A percentile compares a stretch with the other conserved stretches of the same genome.
phyloP scores from a whole-genome alignment of 2,329 filamentous ascomycete genomes.

The Fonsecaea pedrosoi region DNA sequence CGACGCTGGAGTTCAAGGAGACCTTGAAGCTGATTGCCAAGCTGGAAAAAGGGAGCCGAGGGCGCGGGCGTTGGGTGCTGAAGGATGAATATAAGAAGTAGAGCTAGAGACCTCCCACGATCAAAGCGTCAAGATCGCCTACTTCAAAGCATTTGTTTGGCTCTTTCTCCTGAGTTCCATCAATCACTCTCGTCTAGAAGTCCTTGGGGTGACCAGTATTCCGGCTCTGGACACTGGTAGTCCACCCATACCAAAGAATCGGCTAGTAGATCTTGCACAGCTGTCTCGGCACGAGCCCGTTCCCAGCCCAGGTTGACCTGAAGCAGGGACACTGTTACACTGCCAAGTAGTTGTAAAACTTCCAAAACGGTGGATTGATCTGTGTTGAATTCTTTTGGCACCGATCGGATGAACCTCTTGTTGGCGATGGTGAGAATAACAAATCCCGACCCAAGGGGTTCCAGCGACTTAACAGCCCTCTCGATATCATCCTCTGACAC shows the following conservation, averaged over 20 bases:
- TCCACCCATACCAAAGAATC: conserved; percentile 96
- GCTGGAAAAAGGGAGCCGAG: conserved; percentile 64
- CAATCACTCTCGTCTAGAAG: conserved; percentile 52
- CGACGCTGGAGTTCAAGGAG: conserved; percentile 79
- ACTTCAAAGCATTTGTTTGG: background rate
- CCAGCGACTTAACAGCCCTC: conserved; percentile 83
- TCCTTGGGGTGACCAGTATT: conserved; percentile 77
- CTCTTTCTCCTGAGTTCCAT: conserved; percentile 25
- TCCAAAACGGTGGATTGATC: conserved; percentile 94
- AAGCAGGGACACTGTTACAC: conserved; percentile 87
- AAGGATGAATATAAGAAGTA: conserved; percentile 60
- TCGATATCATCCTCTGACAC: conserved; percentile 93
- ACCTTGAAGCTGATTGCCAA: conserved; percentile 78
- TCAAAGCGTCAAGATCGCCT: background rate
- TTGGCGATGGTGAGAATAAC: conserved; percentile 82
- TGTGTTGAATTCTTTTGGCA: conserved; percentile 92
- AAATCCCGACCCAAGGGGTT: conserved; percentile 87
- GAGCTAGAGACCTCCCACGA: background rate
- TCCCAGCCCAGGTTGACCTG: conserved; percentile 87
- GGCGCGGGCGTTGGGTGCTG: conserved; percentile 63
- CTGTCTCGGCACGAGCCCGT: conserved; percentile 80
- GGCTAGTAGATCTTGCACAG: conserved; percentile 85
- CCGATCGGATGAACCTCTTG: conserved; percentile 85
- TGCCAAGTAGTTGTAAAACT: conserved; percentile 86
- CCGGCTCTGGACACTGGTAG: conserved; percentile 80